These are phyloP conservation scores for Cochlearia excelsa DNA, from an alignment of 345 rosid species.

Conservation along the genomic window DNA sequence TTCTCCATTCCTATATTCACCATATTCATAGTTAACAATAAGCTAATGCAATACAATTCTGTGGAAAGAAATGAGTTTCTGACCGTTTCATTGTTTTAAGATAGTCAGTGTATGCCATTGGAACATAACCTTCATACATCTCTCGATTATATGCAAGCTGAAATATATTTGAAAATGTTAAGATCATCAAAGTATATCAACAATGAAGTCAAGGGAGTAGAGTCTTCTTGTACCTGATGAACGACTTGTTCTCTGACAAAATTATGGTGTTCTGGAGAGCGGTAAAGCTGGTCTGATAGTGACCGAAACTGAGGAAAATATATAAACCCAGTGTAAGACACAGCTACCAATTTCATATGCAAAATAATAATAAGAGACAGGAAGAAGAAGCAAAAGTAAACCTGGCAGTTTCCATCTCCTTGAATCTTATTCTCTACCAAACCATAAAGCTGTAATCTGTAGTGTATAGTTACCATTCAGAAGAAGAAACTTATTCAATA, in stretches of 20 bases:
- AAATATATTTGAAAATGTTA: constrained; percentile 12
- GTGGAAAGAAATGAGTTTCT: constrained; percentile 10
- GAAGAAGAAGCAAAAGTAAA: constrained; percentile 9
- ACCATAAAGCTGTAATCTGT: constrained; percentile 60
- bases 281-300: constrained; percentile 84
- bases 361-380: constrained; percentile 1
- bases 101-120: constrained; percentile 64
- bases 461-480: constrained; percentile 11
- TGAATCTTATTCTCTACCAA: constrained; percentile 61
- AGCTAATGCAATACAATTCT: background rate
- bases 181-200: background rate
- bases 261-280: constrained; percentile 68
- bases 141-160: constrained; percentile 44
- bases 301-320: constrained; percentile 63
- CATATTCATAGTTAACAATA: background rate
- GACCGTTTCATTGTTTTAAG: constrained; percentile 66
- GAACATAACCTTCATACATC: constrained; percentile 65
- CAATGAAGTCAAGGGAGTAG: background rate
- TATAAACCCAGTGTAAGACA: constrained; percentile 9
- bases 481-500: constrained; percentile 6
- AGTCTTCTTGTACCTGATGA: constrained; percentile 49
- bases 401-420: constrained; percentile 79
- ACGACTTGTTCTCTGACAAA: constrained; percentile 68
- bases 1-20: constrained; percentile 38
- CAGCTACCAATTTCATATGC: background rate